Evolutionary conservation across 148 eudicot species (phyloP), one percentile per base, ranked within the genome.

Genomic region (Pouteria glomerata): DNA sequence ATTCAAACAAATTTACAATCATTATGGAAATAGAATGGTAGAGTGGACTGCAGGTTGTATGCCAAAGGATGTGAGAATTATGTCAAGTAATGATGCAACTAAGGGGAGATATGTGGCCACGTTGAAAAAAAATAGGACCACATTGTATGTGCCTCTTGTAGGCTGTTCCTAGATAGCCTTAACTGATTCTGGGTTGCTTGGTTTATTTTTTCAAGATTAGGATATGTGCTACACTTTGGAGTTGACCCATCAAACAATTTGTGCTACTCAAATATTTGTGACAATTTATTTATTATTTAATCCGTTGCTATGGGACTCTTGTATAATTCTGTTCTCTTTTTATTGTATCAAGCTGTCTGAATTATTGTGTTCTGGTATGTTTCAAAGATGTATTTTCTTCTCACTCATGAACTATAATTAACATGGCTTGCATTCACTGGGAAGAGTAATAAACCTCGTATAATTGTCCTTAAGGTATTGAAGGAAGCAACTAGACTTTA

Each of bases 401-500:
- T 50, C 21, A 13, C 41, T 21, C 15, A 2, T 23, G 31, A 31
- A 34, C 47, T 63, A 19, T 29, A 63, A 39, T 63, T 35, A 21
- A 35, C 4, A 39, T 39, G 33, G 11, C 50, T 39, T 65, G 53
- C 33, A 6, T 29, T 13, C 15, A 23, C 44, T 70, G 26, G 55
- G 19, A 44, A 63, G n/a, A n/a, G 37, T 34, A 33, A 53, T 41
- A 10, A 44, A 53, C 35, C 37, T 48, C 72, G 33, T 16, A n/a
- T 72, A 10, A 26, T 58, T 47, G 11, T 55, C 39, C 3, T 62
- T 75, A 77, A 93, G 98, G 90, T 93, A 33, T 29, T 90, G 69
- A 87, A 89, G 89, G 87, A 87, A 86, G 97, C 98, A 18, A 77
- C 87, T 23, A 87, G 93, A 59, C 86, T 91, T 34, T 91, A 94